Evolutionary conservation across 73 alveolate genomes (phyloP).

Genomic region (Symbiodinium natans): DNA sequence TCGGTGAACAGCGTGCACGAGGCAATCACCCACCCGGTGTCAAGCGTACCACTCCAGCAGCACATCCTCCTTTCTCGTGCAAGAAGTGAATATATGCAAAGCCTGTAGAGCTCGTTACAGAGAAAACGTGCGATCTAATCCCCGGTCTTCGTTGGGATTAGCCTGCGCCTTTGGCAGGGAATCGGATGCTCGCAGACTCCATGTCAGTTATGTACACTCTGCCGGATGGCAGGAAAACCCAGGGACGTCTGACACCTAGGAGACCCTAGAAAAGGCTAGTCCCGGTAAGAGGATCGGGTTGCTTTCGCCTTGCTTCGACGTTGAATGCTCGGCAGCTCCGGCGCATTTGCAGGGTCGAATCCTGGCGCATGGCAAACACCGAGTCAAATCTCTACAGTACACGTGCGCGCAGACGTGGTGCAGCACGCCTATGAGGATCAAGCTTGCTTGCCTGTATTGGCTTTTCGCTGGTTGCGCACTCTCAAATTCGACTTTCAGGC

Average conservation of each 20-base stretch:
- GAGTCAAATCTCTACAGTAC: neutral
- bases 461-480: too few relatives aligned
- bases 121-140: neutral
- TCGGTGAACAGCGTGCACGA: neutral
- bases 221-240: neutral
- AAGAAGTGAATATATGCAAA: too few relatives aligned
- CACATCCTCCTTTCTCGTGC: too few relatives aligned
- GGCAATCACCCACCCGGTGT: neutral
- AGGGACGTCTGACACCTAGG: neutral
- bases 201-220: neutral
- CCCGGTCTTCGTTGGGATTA: neutral
- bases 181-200: too few relatives aligned
- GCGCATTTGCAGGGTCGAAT: neutral
- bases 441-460: too few relatives aligned
- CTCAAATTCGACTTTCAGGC: neutral
- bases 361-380: neutral
- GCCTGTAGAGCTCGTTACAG: too few relatives aligned
- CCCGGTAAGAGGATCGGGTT: neutral
- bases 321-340: neutral
- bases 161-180: neutral
- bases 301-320: neutral
- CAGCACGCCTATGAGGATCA: too few relatives aligned
- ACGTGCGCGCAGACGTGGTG: too few relatives aligned
- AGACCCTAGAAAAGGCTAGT: neutral
- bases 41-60: too few relatives aligned